Evolutionary conservation across 495 filamentous ascomycete genomes (phyloP).

Genomic region (Penicillium macrosclerotiorum): DNA sequence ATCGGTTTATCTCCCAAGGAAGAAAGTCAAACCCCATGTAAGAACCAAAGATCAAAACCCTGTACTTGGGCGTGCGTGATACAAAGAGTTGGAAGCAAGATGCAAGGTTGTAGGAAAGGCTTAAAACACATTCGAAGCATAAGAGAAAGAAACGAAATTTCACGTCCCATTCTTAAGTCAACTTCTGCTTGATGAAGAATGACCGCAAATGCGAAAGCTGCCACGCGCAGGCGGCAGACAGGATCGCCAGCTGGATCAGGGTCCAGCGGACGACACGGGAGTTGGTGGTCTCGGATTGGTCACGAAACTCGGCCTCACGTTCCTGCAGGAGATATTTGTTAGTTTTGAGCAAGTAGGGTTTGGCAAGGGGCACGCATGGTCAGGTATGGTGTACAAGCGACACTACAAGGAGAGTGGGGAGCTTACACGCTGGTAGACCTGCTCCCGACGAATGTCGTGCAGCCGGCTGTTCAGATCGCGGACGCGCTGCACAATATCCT

Average conservation of each 20-base stretch:
- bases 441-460: slow-evolving; percentile 87
- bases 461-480: slow-evolving; percentile 85
- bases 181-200: slow-evolving; percentile 99
- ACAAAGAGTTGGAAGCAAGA: slow-evolving; percentile 18
- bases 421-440: slow-evolving; percentile 91
- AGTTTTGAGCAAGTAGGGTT: too few relatives aligned
- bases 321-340: slow-evolving; percentile 54
- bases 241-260: slow-evolving; percentile 81
- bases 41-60: slow-evolving; percentile 13
- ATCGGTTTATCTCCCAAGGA: not conserved
- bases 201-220: slow-evolving; percentile 90
- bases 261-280: slow-evolving; percentile 92
- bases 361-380: too few relatives aligned
- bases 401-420: slow-evolving; percentile 1
- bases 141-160: too few relatives aligned
- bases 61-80: slow-evolving; percentile 11
- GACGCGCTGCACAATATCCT: slow-evolving; percentile 86
- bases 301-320: slow-evolving; percentile 95
- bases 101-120: slow-evolving; percentile 21
- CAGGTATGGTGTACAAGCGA: too few relatives aligned
- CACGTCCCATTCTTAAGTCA: slow-evolving; percentile 70
- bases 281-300: slow-evolving; percentile 94
- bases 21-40: slow-evolving; percentile 1
- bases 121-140: slow-evolving; percentile 12
- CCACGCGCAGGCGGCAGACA: slow-evolving; percentile 93